These are phyloP conservation scores for Aspergillus felis DNA, from an alignment of 2,329 filamentous ascomycete species.

Conservation along the genomic window DNA sequence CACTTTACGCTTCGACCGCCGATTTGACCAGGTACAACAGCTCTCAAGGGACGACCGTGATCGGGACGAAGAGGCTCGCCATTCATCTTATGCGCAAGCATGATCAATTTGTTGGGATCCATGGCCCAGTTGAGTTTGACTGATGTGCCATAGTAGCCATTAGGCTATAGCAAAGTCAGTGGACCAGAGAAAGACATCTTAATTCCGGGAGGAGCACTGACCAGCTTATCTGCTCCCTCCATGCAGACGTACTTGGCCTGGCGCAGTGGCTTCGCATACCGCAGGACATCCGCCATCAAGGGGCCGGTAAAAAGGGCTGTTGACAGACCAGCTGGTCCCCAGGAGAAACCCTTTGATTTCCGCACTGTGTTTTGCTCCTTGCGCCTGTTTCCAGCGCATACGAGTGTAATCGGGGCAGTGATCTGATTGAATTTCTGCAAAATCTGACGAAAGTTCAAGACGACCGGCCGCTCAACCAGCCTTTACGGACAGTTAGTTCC, in stretches of 20 bases:
- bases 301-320: constrained; percentile 87
- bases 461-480: constrained; percentile 74
- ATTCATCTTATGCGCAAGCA: constrained; percentile 90
- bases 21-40: constrained; percentile 85
- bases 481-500: constrained; percentile 28
- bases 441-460: constrained; percentile 67
- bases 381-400: constrained; percentile 85
- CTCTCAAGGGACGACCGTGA: constrained; percentile 78
- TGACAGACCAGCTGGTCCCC: constrained; percentile 82
- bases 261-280: constrained; percentile 62
- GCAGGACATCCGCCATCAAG: constrained; percentile 67
- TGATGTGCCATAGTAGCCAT: constrained; percentile 84
- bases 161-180: constrained; percentile 52
- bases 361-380: constrained; percentile 91
- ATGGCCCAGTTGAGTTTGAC: constrained; percentile 85
- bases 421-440: constrained; percentile 72
- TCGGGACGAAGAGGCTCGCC: constrained; percentile 75
- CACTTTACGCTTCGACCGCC: constrained; percentile 91
- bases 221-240: constrained; percentile 79
- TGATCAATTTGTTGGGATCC: constrained; percentile 76
- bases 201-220: constrained; percentile 25
- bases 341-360: constrained; percentile 91
- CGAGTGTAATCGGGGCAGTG: constrained; percentile 81
- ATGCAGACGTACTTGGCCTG: constrained; percentile 82
- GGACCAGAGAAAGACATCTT: background rate